Evolutionary conservation across 2,329 filamentous ascomycete genomes (phyloP).

Genomic region (Stagonosporopsis vannaccii): DNA sequence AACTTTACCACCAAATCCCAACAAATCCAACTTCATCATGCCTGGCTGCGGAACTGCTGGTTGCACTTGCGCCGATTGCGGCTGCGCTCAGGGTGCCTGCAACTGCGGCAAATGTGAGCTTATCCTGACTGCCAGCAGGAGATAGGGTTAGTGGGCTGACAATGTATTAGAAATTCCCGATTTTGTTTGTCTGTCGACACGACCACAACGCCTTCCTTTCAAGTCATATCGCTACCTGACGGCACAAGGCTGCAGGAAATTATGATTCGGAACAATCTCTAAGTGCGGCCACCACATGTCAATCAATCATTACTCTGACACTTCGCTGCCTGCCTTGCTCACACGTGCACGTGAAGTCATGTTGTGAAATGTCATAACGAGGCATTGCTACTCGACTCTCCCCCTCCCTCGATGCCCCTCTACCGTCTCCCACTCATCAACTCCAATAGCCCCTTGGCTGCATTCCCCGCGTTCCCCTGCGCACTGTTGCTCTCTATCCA

Average conservation of each 20-base stretch:
- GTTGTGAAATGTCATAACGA: slow-evolving; percentile 2
- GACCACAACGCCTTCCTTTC: neutral
- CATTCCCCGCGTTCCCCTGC: slow-evolving; percentile 54
- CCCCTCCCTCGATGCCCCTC: neutral
- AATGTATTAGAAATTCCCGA: slow-evolving; percentile 5
- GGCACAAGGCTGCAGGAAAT: neutral
- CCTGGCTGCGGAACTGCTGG: slow-evolving; percentile 45
- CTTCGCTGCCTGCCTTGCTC: neutral
- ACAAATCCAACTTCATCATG: slow-evolving; percentile 33
- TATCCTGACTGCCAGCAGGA: neutral
- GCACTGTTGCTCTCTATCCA: slow-evolving; percentile 52
- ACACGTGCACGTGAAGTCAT: slow-evolving; percentile 6
- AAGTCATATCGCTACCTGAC: slow-evolving; percentile 4
- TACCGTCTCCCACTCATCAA: slow-evolving; percentile 48
- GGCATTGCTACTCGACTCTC: slow-evolving; percentile 7
- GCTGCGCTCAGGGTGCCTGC: slow-evolving; percentile 43
- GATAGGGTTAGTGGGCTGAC: neutral
- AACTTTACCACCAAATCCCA: slow-evolving; percentile 13
- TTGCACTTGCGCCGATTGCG: slow-evolving; percentile 47
- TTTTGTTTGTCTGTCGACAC: neutral
- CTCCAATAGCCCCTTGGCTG: slow-evolving; percentile 62
- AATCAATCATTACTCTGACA: slow-evolving; percentile 12
- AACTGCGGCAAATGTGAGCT: slow-evolving; percentile 33
- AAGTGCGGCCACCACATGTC: slow-evolving; percentile 3
- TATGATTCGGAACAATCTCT: slow-evolving; percentile 1